Evolutionary conservation across 768 basidiomycete genomes (phyloP).

Genomic region (Tephrocybe sp.): DNA sequence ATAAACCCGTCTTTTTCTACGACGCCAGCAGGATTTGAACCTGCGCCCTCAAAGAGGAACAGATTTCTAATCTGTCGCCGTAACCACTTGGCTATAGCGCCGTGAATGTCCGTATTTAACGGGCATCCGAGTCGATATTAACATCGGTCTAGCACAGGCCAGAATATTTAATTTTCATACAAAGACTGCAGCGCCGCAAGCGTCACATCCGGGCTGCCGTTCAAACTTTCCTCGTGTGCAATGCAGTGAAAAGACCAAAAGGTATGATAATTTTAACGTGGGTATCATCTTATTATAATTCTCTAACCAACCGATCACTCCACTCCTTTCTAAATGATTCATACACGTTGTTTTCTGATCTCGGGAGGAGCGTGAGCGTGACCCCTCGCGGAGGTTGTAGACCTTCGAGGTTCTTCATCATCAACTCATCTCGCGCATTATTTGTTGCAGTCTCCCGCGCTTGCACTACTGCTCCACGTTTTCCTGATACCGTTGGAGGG

Average conservation of each 20-base stretch:
- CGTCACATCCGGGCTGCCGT: no score
- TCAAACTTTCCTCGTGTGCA: background rate
- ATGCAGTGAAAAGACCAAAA: background rate
- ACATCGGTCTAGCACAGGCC: no score
- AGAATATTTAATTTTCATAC: no score
- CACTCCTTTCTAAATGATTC: slow-evolving; percentile 19
- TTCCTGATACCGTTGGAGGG: slow-evolving; percentile 9
- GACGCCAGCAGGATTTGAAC: slow-evolving; percentile 57
- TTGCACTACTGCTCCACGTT: slow-evolving; percentile 9
- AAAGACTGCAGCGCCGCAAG: no score
- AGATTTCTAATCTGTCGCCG: slow-evolving; percentile 70
- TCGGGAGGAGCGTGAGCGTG: slow-evolving; percentile 9
- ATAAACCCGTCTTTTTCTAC: slow-evolving; percentile 5
- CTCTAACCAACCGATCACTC: slow-evolving; percentile 16
- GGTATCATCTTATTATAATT: background rate
- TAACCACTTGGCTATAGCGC: slow-evolving; percentile 44
- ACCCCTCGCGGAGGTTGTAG: slow-evolving; percentile 11
- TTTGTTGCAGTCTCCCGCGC: no score
- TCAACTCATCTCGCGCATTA: slow-evolving; percentile 24
- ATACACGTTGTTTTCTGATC: slow-evolving; percentile 1
- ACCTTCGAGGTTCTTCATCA: slow-evolving; percentile 26
- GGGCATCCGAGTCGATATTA: no score
- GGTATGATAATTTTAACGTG: no score
- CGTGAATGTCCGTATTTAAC: background rate
- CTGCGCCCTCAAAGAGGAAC: slow-evolving; percentile 53